Evolutionary conservation across 805 yeast genomes (phyloP).

Genomic region (Saturnispora saitoi): DNA sequence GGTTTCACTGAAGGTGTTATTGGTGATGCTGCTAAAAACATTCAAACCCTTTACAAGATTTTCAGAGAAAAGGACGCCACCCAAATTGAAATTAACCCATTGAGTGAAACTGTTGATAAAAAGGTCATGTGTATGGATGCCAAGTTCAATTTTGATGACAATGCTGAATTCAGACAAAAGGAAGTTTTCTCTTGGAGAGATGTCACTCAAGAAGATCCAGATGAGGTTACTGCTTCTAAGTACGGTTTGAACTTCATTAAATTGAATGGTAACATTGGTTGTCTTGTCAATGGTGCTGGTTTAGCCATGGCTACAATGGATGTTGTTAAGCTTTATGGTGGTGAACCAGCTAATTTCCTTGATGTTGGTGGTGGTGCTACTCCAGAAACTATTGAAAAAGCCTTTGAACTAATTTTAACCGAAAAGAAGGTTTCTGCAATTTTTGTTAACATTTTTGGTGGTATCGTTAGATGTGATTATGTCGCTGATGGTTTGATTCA

Average conservation of each 20-base stretch:
- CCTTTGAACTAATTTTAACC: conserved; percentile 84
- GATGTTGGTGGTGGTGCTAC: conserved; percentile 99
- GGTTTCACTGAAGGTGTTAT: conserved; percentile 75
- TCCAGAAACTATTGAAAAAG: conserved; percentile 95
- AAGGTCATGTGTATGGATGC: conserved; percentile 98
- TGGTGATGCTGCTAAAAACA: conserved; percentile 80
- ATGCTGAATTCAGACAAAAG: conserved; percentile 88
- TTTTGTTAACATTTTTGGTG: conserved; percentile 98
- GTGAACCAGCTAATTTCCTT: conserved; percentile 97
- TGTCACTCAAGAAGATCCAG: conserved; percentile 93
- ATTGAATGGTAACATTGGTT: conserved; percentile 97
- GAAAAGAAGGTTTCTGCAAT: conserved; percentile 89
- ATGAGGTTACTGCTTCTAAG: conserved; percentile 87
- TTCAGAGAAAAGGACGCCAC: conserved; percentile 91
- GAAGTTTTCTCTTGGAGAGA: conserved; percentile 97
- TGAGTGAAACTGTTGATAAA: conserved; percentile 85
- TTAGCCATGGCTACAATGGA: conserved; percentile 99
- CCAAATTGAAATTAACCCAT: conserved; percentile 97
- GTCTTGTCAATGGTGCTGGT: conserved; percentile 99
- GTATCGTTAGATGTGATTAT: conserved; percentile 98
- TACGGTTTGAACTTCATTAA: conserved; percentile 92
- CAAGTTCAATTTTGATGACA: conserved; percentile 95
- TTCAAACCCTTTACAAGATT: conserved; percentile 80
- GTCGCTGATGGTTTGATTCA: conserved; percentile 97
- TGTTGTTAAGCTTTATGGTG: conserved; percentile 95